These are phyloP conservation scores for Leucosporidium creatinivorum DNA, from an alignment of 768 basidiomycete species.

Conservation along the genomic window DNA sequence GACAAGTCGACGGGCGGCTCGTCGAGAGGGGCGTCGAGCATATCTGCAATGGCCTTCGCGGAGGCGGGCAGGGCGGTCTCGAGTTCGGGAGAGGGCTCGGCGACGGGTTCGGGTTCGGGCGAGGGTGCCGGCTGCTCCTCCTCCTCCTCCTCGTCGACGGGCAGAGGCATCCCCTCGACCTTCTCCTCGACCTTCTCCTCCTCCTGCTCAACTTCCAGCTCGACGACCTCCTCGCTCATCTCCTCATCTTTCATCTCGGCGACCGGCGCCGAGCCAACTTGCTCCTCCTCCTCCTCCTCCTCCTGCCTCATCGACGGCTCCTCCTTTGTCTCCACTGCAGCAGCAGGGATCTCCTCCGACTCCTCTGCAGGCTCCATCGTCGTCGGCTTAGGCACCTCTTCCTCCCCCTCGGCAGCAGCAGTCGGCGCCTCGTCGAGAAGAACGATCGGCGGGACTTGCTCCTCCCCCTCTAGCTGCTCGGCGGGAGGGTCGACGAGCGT, in stretches of 20 bases:
- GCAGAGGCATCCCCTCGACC: not conserved
- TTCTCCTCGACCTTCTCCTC: conserved; percentile 3
- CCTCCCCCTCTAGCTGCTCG: not conserved
- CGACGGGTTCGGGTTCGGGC: not conserved
- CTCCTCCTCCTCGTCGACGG: not conserved
- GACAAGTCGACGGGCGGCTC: not conserved
- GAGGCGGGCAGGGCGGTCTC: not conserved
- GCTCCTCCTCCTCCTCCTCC: too few relatives aligned
- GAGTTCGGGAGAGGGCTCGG: not conserved
- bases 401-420: not conserved
- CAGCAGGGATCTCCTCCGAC: not conserved
- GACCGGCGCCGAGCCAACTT: not conserved
- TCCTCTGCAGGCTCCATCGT: too few relatives aligned
- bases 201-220: not conserved
- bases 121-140: not conserved
- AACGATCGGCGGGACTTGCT: not conserved
- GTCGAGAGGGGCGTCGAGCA: not conserved
- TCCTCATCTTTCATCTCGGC: not conserved
- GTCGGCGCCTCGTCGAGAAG: not conserved
- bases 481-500: not conserved
- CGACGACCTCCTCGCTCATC: not conserved
- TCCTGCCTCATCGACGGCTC: too few relatives aligned
- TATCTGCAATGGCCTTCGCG: not conserved
- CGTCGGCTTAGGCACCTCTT: not conserved
- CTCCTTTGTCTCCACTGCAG: not conserved